Base-by-base conservation (phyloP, 2,329 filamentous ascomycete species). In the Epichloe scottii region DNA sequence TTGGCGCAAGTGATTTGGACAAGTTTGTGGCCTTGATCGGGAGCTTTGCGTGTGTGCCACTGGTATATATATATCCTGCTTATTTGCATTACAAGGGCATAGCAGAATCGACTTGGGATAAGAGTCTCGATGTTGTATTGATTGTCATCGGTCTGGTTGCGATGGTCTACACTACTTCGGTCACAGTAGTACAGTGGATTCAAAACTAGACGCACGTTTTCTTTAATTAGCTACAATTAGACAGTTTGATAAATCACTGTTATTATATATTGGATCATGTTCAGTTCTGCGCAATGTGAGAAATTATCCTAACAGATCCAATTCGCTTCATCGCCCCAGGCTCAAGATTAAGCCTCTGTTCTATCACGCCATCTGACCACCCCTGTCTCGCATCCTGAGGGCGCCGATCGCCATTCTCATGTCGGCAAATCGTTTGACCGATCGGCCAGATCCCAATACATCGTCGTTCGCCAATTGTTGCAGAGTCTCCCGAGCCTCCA, bases 51-150 rank as follows among this genome's bases (percentile, higher is more conserved):
- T 89, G 85, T 58, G 82, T 89, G 50, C 85, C 85, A 14, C 66
- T 89, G 56, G 84, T 89, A 11, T 89, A 88, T 65, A 85, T 89
- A 53, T 89, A 88, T 61, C 85, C 86, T 42, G 77, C 85, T 0
- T 82, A 75, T 55, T 61, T 89, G 60, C 85, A 89, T 63, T 84
- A 80, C 66, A 80, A 75, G 59, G 84, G 81, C 4, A 73, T 84
- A 3, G 85, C 84, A 6, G 70, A 74, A 46, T 76, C 72, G n/a
- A 65, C 63, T 34, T 69, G 65, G 61, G 75, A 69, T 30, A 86
- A 81, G 67, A 62, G 66, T 2, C 71, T 78, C 4, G 85, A 89
- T 60, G 53, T 85, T 4, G 61, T 69, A 1, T 73, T 89, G 62
- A 82, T 88, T 68, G 63, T 72, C 1, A 57, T 87, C 17, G 85